Conservation (phyloP, 2,329 filamentous ascomycete species). For the Acarospora socialis region DNA sequence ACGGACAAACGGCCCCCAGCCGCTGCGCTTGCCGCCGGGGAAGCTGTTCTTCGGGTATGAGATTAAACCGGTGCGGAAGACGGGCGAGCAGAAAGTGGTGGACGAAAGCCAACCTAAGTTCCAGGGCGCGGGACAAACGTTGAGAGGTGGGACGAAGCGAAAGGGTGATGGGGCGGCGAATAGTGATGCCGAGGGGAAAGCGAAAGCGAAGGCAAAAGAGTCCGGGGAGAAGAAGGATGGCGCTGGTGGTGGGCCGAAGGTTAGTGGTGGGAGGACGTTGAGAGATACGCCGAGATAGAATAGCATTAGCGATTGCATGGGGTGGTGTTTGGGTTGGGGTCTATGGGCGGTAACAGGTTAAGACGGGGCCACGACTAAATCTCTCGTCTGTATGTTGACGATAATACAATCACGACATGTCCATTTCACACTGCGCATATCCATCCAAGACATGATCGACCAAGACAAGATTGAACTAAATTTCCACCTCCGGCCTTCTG, state of each 20-base stretch:
- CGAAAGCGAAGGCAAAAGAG: constrained; percentile 5
- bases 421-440: no score
- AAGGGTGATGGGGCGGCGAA: constrained; percentile 35
- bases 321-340: no score
- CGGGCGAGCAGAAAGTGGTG: constrained; percentile 47
- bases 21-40: constrained; percentile 68
- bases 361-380: no score
- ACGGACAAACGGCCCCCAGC: constrained; percentile 66
- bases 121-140: constrained; percentile 68
- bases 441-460: no score
- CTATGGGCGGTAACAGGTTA: no score
- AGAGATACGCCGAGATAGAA: constrained; percentile 6
- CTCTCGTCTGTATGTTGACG: no score
- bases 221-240: constrained; percentile 6
- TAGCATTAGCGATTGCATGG: no score
- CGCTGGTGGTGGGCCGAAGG: constrained; percentile 3
- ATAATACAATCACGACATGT: no score
- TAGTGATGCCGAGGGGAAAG: not conserved
- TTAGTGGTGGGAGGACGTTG: constrained; percentile 8
- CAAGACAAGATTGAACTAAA: no score
- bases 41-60: constrained; percentile 97
- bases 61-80: constrained; percentile 72
- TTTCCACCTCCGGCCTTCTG: no score
- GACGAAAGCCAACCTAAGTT: constrained; percentile 60
- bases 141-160: constrained; percentile 56